Evolutionary conservation across 164 flowering plant species (phyloP).

Genomic region (Berberis vulgaris): DNA sequence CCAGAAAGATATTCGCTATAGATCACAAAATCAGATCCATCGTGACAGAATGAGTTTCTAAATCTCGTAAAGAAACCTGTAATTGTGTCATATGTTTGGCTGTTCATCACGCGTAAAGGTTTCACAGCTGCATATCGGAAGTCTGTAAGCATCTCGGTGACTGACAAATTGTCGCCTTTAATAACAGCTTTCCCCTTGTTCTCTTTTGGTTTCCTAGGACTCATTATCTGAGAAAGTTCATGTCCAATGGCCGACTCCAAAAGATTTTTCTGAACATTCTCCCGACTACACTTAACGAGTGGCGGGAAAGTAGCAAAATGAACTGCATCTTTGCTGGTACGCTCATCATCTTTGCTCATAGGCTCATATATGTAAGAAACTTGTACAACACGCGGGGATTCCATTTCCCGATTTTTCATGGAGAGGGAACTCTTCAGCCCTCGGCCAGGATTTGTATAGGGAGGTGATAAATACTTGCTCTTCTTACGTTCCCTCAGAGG

Average conservation of each 20-base stretch:
- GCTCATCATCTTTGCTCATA: neutral
- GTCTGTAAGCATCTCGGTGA: conserved; percentile 34
- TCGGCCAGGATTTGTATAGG: conserved; percentile 33
- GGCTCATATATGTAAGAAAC: conserved; percentile 15
- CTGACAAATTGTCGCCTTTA: neutral
- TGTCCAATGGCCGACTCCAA: neutral
- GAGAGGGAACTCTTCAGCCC: conserved; percentile 15
- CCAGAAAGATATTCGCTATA: conserved; percentile 9
- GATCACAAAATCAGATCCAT: conserved; percentile 19
- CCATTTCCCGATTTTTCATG: conserved; percentile 21
- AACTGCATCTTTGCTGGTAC: neutral
- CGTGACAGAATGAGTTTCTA: conserved; percentile 37
- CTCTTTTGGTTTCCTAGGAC: conserved; percentile 6
- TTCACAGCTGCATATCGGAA: conserved; percentile 41
- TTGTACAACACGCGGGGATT: conserved; percentile 12
- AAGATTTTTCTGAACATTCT: conserved; percentile 25
- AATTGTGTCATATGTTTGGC: conserved; percentile 19
- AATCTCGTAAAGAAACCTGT: conserved; percentile 41
- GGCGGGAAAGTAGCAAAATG: neutral
- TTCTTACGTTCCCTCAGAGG: conserved; percentile 59
- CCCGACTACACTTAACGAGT: conserved; percentile 17
- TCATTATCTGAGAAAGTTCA: no score
- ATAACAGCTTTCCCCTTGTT: conserved; percentile 23
- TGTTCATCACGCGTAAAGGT: conserved; percentile 30
- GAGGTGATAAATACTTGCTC: conserved; percentile 83